Evolutionary conservation across 495 filamentous ascomycete species (phyloP).

Genomic region (Evernia prunastri): DNA sequence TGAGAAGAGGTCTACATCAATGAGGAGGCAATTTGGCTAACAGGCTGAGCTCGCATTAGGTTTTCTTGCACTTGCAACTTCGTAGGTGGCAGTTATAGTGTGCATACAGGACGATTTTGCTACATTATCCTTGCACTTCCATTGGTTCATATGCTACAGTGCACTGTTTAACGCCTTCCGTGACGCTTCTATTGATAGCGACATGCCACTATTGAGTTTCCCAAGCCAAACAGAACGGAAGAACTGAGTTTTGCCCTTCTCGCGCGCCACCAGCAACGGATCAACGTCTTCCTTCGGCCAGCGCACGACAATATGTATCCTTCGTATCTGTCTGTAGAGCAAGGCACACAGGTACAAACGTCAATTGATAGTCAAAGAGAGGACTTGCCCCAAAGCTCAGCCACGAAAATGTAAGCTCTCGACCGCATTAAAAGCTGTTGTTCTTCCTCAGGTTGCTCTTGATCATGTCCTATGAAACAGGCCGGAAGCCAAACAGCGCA

Average conservation of each 20-base stretch:
- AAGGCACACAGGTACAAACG: neutral
- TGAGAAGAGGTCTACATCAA: neutral
- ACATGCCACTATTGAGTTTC: neutral
- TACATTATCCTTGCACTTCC: neutral
- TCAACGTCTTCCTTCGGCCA: neutral
- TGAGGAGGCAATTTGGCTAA: neutral
- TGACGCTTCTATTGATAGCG: neutral
- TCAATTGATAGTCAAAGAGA: neutral
- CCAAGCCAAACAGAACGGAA: neutral
- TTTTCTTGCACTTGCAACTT: neutral
- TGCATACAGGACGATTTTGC: neutral
- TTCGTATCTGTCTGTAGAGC: neutral
- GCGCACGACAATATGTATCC: neutral
- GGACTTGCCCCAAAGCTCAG: neutral
- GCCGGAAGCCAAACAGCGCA: no score
- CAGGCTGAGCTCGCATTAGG: neutral
- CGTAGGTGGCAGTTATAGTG: neutral
- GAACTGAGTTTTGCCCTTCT: neutral
- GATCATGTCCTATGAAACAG: no score
- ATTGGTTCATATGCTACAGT: neutral
- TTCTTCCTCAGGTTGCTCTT: no score
- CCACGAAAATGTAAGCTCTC: neutral
- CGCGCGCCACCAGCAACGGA: no score
- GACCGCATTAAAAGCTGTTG: no score
- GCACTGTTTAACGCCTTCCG: no score